Conservation (phyloP, 1,284 basidiomycete genomes). For the Cutaneotrichosporon cyanovorans region DNA sequence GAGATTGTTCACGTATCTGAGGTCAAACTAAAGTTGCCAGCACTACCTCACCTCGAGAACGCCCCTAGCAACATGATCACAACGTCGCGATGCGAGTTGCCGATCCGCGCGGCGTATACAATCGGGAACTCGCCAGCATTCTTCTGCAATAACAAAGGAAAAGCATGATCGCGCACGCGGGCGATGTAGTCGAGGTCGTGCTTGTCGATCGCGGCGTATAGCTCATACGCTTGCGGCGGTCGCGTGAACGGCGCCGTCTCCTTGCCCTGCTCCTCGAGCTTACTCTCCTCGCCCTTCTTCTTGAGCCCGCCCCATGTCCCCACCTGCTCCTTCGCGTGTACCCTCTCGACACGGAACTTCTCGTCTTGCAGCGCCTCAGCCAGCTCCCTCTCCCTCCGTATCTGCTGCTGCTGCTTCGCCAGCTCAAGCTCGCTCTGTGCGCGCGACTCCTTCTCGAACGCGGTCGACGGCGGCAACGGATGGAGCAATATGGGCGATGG, state of each 20-base stretch:
- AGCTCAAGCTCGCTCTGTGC: conserved; percentile 39
- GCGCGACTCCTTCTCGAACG: conserved; percentile 24
- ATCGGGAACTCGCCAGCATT: conserved; percentile 45
- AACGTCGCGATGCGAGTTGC: conserved; percentile 38
- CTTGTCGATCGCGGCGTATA: conserved; percentile 45
- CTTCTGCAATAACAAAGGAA: conserved; percentile 41
- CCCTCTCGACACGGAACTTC: conserved; percentile 30
- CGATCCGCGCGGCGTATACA: conserved; percentile 42
- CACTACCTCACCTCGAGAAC: conserved; percentile 33
- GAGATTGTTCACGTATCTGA: conserved; percentile 44
- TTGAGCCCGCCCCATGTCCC: conserved; percentile 25
- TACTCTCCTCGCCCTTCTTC: conserved; percentile 3
- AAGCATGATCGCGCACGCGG: conserved; percentile 44
- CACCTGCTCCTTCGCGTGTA: conserved; percentile 19
- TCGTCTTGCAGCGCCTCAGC: conserved; percentile 44
- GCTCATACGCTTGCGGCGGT: conserved; percentile 45
- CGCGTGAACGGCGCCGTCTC: conserved; percentile 27
- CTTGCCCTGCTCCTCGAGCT: not conserved
- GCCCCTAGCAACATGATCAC: conserved; percentile 43
- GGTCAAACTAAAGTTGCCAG: conserved; percentile 1
- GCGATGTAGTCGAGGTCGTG: conserved; percentile 45
- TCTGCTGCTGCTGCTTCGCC: conserved; percentile 30
- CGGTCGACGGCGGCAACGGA: conserved; percentile 27
- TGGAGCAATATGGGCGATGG: conserved; percentile 34
- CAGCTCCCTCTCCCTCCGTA: conserved; percentile 28